Conservation (phyloP, 163 green algal genomes). For the Volvox carteri region DNA sequence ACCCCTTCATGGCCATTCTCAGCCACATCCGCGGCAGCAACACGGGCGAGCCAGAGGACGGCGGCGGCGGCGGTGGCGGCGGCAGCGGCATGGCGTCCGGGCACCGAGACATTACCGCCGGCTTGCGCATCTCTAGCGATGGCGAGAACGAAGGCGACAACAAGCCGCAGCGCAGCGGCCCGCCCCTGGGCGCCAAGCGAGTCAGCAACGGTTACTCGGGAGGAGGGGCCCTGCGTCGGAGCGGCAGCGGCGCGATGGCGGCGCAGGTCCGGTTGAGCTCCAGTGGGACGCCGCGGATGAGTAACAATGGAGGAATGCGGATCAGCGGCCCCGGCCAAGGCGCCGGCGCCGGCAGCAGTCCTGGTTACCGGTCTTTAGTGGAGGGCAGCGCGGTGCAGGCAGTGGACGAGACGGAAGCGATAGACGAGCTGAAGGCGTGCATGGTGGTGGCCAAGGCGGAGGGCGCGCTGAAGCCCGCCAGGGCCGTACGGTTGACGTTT, state of each 20-base stretch:
- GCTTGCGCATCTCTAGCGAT: slow-evolving; percentile 15
- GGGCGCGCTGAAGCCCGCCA: neutral
- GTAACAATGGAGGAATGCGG: neutral
- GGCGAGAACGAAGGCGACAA: neutral
- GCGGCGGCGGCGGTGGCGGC: neutral
- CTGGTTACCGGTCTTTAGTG: neutral
- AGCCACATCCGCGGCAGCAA: slow-evolving; percentile 46
- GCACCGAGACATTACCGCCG: slow-evolving; percentile 2
- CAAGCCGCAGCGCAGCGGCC: neutral
- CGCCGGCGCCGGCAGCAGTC: neutral
- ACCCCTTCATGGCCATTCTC: slow-evolving; percentile 60
- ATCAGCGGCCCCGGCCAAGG: neutral
- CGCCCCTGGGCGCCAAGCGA: neutral
- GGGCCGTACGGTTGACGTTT: slow-evolving; percentile 42
- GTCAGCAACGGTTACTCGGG: neutral
- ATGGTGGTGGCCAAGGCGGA: slow-evolving; percentile 24
- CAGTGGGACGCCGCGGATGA: neutral
- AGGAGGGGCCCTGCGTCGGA: neutral
- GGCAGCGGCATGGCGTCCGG: neutral
- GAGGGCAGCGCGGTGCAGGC: neutral
- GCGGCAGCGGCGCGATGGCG: neutral
- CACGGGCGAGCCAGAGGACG: slow-evolving; percentile 45
- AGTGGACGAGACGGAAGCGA: neutral
- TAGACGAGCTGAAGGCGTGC: slow-evolving; percentile 25
- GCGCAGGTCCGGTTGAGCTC: neutral